Evolutionary conservation across 1,284 basidiomycete species (phyloP), one percentile per base, ranked within the genome.

Genomic region (Vanrija pseudolonga): DNA sequence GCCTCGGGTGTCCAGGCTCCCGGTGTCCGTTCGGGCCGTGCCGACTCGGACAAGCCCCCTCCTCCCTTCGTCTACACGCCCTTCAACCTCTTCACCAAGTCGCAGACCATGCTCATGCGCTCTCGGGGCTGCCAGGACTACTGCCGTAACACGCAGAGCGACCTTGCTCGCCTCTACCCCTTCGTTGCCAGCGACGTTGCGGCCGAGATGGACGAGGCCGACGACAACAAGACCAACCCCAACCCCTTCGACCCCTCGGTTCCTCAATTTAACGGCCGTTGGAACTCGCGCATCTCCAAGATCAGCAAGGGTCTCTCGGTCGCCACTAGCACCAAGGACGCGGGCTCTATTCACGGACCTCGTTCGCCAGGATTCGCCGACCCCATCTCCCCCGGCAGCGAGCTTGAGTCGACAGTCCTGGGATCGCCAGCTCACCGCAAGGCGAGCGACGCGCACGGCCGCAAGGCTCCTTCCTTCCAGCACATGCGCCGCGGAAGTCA

Each of bases 31-130:
- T 72, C 61, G 44, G 64, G 63, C 24, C 68, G 71, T 41, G 64
- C 66, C 46, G 73, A 76, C 53, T 71, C 64, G 36, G 74, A 78
- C 56, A 76, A 74, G 59, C 69, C 77, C 3, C 76, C 75, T 11
- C 70, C 76, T 3, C 78, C 79, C 1, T 81, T 80, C 62, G 78
- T 80, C 47, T 80, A 79, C 67, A 77, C 78, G 4, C 80, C 80
- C 1, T 80, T 77, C 72, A 74, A 72, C 41, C 69, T 81, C 7
- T 81, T 80, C 63, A 68, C 74, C 62, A 78, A 78, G 58, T 72
- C 76, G 22, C 80, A 81, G 64, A 72, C 62, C 24, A 78, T 78
- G 76, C 67, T 79, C 32, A 63, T 79, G 19, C 68, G 74, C 15
- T 73, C 76, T 6, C 68, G 71, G 11, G 72, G 71, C 22, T 73